These are phyloP conservation scores for Plantago elongata DNA, from an alignment of 257 asterid genomes.

Conservation along the genomic window DNA sequence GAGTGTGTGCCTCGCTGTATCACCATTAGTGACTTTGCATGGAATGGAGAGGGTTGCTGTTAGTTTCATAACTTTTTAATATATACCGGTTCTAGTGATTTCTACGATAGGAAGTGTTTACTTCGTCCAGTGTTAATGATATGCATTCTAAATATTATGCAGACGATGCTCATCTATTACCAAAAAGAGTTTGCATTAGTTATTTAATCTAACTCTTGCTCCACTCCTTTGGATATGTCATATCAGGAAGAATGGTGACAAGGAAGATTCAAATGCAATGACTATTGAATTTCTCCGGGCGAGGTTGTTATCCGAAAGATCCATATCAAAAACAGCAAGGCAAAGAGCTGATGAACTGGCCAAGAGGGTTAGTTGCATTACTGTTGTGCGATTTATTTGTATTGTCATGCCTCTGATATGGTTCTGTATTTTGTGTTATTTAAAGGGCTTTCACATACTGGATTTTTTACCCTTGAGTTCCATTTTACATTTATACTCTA, in stretches of 20 bases:
- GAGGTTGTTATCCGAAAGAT: conserved; percentile 81
- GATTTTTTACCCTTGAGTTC: too few relatives aligned
- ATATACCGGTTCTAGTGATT: too few relatives aligned
- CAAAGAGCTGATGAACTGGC: conserved; percentile 90
- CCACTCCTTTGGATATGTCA: conserved; percentile 16
- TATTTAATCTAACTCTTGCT: conserved; percentile 13
- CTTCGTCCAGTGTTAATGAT: too few relatives aligned
- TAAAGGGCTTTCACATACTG: too few relatives aligned
- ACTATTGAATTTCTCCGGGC: conserved; percentile 86
- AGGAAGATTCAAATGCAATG: conserved; percentile 65
- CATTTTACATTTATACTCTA: too few relatives aligned
- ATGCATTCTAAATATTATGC: too few relatives aligned
- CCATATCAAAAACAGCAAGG: conserved; percentile 69
- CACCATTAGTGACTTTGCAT: too few relatives aligned
- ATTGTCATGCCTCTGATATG: background rate
- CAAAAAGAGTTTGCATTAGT: background rate
- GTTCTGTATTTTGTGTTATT: background rate
- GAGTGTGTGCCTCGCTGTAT: too few relatives aligned
- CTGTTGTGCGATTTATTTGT: background rate
- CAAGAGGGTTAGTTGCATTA: conserved; percentile 55
- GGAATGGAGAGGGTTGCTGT: too few relatives aligned
- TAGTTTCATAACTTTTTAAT: too few relatives aligned
- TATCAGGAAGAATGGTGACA: conserved; percentile 42
- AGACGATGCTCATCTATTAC: too few relatives aligned
- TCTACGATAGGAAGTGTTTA: too few relatives aligned